Evolutionary conservation across 2,329 filamentous ascomycete species (phyloP), one percentile per base, ranked within the genome.

Genomic region (Aureobasidium sp.): DNA sequence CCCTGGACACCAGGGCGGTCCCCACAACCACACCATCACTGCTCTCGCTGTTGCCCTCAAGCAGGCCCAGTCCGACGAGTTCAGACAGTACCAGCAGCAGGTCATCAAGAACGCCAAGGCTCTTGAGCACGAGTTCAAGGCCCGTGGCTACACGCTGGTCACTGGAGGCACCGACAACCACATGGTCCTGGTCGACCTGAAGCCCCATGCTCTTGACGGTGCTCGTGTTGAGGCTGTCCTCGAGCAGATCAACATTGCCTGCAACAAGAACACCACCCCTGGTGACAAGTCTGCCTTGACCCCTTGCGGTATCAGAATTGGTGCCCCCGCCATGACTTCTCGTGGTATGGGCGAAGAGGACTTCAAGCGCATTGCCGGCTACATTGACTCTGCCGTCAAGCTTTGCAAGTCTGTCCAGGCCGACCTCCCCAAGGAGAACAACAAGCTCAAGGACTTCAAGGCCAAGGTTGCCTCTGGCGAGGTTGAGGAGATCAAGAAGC

Each of bases 401-500:
- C 80, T 97, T 67, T 88, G 85, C 80, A 89, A 90, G 80, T 84
- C 90, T 67, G 79, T 95, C 64, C 93, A 97, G 78, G 78, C 69
- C 56, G 76, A 79, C 59, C 81, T 97, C 21, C 91, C 93, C 71
- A 96, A 96, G 83, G 87, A 93, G 73, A 89, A 88, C 66, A 98
- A 97, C 84, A 96, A 94, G 84, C 88, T 95, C 72, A 97, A 97
- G 84, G 93, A 98, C 79, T 97, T 98, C 86, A 94, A 91, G 80
- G 84, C 83, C 69, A 91, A 89, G 81, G 88, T 95, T 58, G 81
- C 86, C 55, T 75, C 79, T 61, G 90, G 89, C 59, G 80, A 85
- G 66, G 79, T 95, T 44, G 73, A 81, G 57, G 87, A 90, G 77
- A 91, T 98, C 74, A 84, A 86, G 70, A 80, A 79, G 62, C 79